phyloP scores from a whole-genome alignment of 1,139 yeast species.

The Magnusiomyces tetraspermus region DNA sequence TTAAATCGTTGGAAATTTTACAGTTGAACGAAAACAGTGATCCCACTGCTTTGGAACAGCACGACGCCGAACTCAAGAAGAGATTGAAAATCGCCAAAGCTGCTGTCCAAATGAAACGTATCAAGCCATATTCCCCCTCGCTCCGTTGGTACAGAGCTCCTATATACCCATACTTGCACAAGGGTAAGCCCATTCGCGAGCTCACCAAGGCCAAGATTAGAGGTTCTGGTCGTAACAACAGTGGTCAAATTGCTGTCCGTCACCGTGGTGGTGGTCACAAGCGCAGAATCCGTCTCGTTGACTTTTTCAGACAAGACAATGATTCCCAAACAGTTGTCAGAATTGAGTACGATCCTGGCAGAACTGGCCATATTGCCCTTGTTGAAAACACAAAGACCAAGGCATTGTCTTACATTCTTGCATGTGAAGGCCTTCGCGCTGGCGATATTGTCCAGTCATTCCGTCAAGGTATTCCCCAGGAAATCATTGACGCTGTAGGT shows the following conservation, averaged over 20 bases:
- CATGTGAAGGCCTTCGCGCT: constrained; percentile 85
- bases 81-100: constrained; percentile 67
- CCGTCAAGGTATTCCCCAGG: constrained; percentile 77
- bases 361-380: constrained; percentile 90
- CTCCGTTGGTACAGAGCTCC: constrained; percentile 86
- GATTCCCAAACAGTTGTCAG: constrained; percentile 78
- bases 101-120: constrained; percentile 59
- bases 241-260: constrained; percentile 82
- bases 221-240: constrained; percentile 81
- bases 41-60: constrained; percentile 64
- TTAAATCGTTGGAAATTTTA: constrained; percentile 20
- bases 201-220: constrained; percentile 67
- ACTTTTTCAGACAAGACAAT: constrained; percentile 53
- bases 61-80: constrained; percentile 61
- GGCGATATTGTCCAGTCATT: constrained; percentile 89
- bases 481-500: constrained; percentile 69
- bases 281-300: constrained; percentile 75
- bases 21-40: constrained; percentile 26
- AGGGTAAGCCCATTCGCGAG: constrained; percentile 70
- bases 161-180: constrained; percentile 74
- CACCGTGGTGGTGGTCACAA: constrained; percentile 98
- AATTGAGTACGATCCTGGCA: constrained; percentile 92
- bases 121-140: constrained; percentile 80
- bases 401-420: constrained; percentile 67
- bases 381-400: constrained; percentile 56